These are phyloP conservation scores for Hanseniaspora lindneri DNA, from an alignment of 805 yeast species.

Conservation along the genomic window DNA sequence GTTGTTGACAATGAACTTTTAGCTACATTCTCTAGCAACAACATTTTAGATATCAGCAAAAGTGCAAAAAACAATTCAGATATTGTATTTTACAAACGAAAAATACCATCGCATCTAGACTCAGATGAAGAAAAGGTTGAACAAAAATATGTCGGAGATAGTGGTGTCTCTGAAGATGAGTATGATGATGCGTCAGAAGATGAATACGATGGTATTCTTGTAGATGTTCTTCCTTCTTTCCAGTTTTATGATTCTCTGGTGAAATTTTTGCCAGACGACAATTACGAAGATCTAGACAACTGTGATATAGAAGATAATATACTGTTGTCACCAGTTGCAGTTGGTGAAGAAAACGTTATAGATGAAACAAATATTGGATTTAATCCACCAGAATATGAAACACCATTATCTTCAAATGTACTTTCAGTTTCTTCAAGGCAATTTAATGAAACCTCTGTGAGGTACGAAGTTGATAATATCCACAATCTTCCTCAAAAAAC, in stretches of 20 bases:
- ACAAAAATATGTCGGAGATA: not conserved
- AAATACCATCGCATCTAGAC: slow-evolving; percentile 2
- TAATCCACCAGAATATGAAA: slow-evolving; percentile 10
- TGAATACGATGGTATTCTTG: slow-evolving; percentile 15
- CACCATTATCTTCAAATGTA: not conserved
- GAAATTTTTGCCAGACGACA: slow-evolving; percentile 23
- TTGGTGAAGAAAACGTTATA: not conserved
- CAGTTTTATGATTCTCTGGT: slow-evolving; percentile 24
- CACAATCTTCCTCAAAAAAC: slow-evolving; percentile 21
- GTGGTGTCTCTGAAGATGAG: not conserved
- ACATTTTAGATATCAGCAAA: not conserved
- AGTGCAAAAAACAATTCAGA: not conserved
- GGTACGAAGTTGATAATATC: slow-evolving; percentile 20
- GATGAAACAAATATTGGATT: not conserved
- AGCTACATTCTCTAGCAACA: not conserved
- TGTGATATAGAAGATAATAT: slow-evolving; percentile 10
- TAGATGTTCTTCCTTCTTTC: slow-evolving; percentile 24
- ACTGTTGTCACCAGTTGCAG: not conserved
- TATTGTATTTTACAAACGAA: slow-evolving; percentile 11
- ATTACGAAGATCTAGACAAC: slow-evolving; percentile 19
- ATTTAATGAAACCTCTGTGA: not conserved
- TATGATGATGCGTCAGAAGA: slow-evolving; percentile 1
- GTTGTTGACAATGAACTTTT: no score
- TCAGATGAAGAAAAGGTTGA: not conserved
- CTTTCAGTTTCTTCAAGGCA: not conserved